A percentile compares a stretch with the other conserved stretches of the same genome.
Conservation (phyloP, 331 rosid genomes). For the Rosa hybrid region DNA sequence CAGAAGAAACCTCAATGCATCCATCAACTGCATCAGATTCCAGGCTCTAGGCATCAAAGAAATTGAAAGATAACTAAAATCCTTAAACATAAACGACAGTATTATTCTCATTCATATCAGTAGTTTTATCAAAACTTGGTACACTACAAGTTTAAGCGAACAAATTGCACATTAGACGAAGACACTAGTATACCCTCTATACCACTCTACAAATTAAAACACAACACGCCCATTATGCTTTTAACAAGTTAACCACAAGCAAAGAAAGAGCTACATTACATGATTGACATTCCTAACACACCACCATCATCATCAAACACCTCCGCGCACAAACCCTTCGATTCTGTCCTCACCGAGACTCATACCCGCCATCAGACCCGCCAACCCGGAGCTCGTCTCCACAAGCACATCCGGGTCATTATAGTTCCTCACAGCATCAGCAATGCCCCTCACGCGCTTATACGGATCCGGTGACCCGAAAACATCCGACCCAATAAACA, state of each 20-base stretch:
- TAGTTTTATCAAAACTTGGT: background rate
- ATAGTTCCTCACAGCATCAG: constrained; percentile 59
- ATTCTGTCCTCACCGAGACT: constrained; percentile 49
- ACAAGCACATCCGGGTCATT: constrained; percentile 58
- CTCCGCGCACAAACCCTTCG: constrained; percentile 30
- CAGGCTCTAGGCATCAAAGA: background rate
- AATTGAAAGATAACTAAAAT: background rate
- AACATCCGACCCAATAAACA: constrained; percentile 54
- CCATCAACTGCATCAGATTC: background rate
- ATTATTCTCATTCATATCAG: constrained; percentile 4
- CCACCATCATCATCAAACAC: constrained; percentile 9
- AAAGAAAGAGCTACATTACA: constrained; percentile 5
- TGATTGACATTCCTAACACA: background rate
- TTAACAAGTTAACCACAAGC: background rate
- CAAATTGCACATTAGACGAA: background rate
- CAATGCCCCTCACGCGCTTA: constrained; percentile 56
- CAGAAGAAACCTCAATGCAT: background rate
- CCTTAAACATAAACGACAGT: background rate
- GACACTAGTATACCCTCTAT: constrained; percentile 8
- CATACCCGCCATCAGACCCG: constrained; percentile 42
- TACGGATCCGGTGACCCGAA: constrained; percentile 51
- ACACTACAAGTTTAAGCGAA: background rate
- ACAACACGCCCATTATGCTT: background rate
- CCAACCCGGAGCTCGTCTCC: constrained; percentile 50
- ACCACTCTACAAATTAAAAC: background rate